These are phyloP conservation scores for Pleurotus tuoliensis DNA, from an alignment of 768 basidiomycete genomes.

Conservation along the genomic window DNA sequence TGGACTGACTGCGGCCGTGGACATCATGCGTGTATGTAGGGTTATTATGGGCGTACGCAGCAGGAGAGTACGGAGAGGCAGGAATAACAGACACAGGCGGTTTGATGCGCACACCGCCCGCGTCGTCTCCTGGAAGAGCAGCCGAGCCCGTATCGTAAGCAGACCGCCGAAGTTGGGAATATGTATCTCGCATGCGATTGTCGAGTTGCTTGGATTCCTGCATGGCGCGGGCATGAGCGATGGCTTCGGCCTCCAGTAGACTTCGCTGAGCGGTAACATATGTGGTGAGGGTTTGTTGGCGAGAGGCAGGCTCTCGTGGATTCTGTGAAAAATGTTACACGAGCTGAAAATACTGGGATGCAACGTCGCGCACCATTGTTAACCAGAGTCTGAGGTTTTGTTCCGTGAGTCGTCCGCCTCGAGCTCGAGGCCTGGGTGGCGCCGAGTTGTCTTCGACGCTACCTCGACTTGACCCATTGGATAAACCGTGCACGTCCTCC, in stretches of 20 bases:
- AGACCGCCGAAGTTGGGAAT: conserved; percentile 75
- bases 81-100: conserved; percentile 30
- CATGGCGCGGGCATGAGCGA: conserved; percentile 74
- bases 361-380: conserved; percentile 53
- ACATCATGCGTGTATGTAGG: conserved; percentile 30
- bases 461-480: conserved; percentile 24
- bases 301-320: conserved; percentile 82
- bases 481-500: conserved; percentile 51
- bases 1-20: conserved; percentile 51
- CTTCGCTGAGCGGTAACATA: conserved; percentile 83
- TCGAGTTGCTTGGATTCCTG: conserved; percentile 76
- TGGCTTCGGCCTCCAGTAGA: conserved; percentile 77
- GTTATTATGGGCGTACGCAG: conserved; percentile 28
- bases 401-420: conserved; percentile 68
- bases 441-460: conserved; percentile 24
- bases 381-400: conserved; percentile 80
- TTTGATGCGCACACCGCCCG: conserved; percentile 67
- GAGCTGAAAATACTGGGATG: conserved; percentile 7
- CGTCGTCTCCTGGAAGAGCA: conserved; percentile 49
- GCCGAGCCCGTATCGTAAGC: conserved; percentile 62
- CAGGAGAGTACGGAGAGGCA: conserved; percentile 1
- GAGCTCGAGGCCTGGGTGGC: conserved; percentile 55
- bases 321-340: conserved; percentile 50
- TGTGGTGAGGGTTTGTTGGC: conserved; percentile 73
- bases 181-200: conserved; percentile 74